phyloP scores from a whole-genome alignment of 176 grass and related monocot genomes.

The Eleusine coracana region DNA sequence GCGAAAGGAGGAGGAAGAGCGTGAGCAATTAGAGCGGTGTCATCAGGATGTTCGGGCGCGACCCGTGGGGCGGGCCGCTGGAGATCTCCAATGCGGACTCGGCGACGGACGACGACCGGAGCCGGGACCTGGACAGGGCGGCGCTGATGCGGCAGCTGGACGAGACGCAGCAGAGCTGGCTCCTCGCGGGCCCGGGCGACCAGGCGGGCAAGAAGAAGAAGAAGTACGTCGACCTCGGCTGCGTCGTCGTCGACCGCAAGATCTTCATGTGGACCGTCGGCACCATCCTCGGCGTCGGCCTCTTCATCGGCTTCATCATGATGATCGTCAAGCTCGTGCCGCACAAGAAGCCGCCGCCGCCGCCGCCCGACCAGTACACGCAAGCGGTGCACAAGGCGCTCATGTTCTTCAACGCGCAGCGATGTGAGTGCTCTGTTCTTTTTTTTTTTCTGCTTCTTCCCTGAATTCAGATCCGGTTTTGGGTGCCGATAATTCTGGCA shows the following conservation, averaged over 20 bases:
- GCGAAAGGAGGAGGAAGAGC: background rate
- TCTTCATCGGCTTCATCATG: constrained; percentile 81
- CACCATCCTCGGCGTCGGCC: constrained; percentile 66
- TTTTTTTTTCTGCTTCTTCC: background rate
- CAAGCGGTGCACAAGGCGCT: constrained; percentile 90
- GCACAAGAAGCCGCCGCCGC: constrained; percentile 63
- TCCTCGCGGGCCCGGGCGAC: constrained; percentile 72
- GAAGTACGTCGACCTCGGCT: constrained; percentile 79
- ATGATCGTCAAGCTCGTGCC: constrained; percentile 89
- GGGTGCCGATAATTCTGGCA: constrained; percentile 24
- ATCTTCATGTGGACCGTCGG: constrained; percentile 90
- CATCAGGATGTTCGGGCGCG: constrained; percentile 84
- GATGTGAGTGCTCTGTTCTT: constrained; percentile 54
- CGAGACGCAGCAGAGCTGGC: constrained; percentile 97
- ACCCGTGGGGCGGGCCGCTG: constrained; percentile 89
- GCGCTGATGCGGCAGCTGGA: constrained; percentile 83
- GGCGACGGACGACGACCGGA: constrained; percentile 86
- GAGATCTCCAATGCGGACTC: constrained; percentile 90
- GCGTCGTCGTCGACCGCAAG: constrained; percentile 83
- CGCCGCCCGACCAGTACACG: constrained; percentile 72
- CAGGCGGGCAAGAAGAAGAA: constrained; percentile 78
- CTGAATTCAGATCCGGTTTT: constrained; percentile 47
- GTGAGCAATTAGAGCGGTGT: background rate
- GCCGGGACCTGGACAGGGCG: constrained; percentile 77
- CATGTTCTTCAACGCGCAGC: constrained; percentile 97